These are phyloP conservation scores for Sextonia rubra DNA, from an alignment of 164 flowering plant genomes.

Conservation along the genomic window DNA sequence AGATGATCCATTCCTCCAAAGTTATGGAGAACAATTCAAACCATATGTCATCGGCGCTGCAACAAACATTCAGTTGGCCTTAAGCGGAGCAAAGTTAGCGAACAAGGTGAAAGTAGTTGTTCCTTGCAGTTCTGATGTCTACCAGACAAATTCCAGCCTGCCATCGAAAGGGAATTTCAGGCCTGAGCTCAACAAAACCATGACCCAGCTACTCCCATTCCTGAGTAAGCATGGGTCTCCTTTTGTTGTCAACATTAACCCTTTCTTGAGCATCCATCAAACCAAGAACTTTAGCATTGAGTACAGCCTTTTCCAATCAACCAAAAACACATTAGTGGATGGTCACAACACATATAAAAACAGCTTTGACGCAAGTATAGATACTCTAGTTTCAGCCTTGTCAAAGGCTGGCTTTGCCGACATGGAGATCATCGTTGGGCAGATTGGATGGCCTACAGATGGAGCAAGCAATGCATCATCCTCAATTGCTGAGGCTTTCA, in stretches of 20 bases:
- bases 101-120: conserved; percentile 68
- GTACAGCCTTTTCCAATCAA: conserved; percentile 56
- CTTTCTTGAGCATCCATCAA: conserved; percentile 52
- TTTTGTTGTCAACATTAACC: conserved; percentile 63
- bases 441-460: conserved; percentile 96
- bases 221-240: conserved; percentile 64
- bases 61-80: conserved; percentile 63
- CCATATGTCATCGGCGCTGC: conserved; percentile 77
- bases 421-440: conserved; percentile 55
- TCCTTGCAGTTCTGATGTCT: conserved; percentile 71
- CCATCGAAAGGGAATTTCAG: conserved; percentile 78
- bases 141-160: conserved; percentile 44
- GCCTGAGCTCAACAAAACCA: conserved; percentile 75
- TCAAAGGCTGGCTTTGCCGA: conserved; percentile 50
- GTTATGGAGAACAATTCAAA: conserved; percentile 56
- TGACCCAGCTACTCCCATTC: conserved; percentile 70
- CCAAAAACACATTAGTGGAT: conserved; percentile 48
- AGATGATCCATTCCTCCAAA: conserved; percentile 75
- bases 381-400: conserved; percentile 57
- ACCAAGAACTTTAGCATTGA: conserved; percentile 62
- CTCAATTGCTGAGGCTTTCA: conserved; percentile 53
- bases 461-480: conserved; percentile 72
- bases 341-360: conserved; percentile 55
- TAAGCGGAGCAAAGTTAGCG: conserved; percentile 52
- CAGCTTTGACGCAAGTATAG: conserved; percentile 61